Conservation (phyloP, 768 basidiomycete species). For the Pleurotus platypus region DNA sequence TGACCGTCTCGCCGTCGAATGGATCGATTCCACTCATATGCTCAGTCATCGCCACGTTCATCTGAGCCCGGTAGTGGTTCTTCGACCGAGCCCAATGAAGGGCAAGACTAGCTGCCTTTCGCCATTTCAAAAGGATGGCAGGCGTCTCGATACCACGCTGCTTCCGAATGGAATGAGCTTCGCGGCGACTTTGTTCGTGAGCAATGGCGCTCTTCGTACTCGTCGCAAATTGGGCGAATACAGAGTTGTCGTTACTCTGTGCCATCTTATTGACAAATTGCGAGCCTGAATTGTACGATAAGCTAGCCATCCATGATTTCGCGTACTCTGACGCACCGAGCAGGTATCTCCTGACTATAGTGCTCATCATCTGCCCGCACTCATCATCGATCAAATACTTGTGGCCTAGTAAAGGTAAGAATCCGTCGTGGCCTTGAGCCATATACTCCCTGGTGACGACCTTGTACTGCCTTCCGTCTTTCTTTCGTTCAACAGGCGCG, state of each 20-base stretch:
- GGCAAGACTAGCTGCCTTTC: conserved; percentile 35
- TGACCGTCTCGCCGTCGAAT: conserved; percentile 54
- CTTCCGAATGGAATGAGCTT: conserved; percentile 12
- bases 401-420: conserved; percentile 58
- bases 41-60: conserved; percentile 60
- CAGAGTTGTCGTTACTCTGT: conserved; percentile 27
- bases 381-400: conserved; percentile 81
- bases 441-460: conserved; percentile 88
- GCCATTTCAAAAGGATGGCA: conserved; percentile 40
- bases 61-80: conserved; percentile 53
- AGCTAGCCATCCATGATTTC: too few relatives aligned
- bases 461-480: conserved; percentile 59
- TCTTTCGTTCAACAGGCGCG: conserved; percentile 51
- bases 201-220: conserved; percentile 42
- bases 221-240: conserved; percentile 30
- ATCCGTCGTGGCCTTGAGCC: conserved; percentile 84
- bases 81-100: conserved; percentile 44
- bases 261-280: conserved; percentile 69
- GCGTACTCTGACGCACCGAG: conserved; percentile 47
- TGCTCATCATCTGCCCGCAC: conserved; percentile 72
- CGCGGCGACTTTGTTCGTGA: conserved; percentile 43
- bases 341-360: conserved; percentile 79
- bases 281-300: conserved; percentile 43
- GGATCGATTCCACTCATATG: conserved; percentile 79
- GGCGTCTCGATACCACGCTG: conserved; percentile 16